phyloP scores from a whole-genome alignment of 495 filamentous ascomycete genomes.

The Viridothelium virens region DNA sequence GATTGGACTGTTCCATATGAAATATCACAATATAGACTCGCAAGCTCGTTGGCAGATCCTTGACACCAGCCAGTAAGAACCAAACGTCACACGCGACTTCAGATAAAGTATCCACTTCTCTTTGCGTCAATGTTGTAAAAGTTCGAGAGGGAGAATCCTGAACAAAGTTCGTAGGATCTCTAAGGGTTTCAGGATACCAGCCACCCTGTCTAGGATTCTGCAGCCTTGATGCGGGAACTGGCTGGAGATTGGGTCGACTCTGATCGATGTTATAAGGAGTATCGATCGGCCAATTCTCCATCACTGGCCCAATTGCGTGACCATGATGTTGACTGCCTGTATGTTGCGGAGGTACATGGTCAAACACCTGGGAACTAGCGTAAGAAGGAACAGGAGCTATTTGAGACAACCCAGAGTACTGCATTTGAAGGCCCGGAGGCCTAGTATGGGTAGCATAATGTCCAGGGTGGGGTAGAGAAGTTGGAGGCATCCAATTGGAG shows the following conservation, averaged over 20 bases:
- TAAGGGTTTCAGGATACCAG: neutral
- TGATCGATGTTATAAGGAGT: neutral
- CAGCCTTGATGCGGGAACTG: neutral
- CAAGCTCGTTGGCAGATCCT: conserved; percentile 54
- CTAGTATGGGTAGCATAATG: neutral
- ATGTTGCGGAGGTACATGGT: neutral
- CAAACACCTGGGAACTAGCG: neutral
- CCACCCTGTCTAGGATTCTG: neutral
- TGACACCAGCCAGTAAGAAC: conserved; percentile 50
- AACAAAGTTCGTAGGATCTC: neutral
- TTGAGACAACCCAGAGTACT: neutral
- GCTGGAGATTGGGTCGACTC: neutral
- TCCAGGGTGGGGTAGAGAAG: neutral
- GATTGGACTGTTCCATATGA: conserved; percentile 50
- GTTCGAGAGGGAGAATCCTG: neutral
- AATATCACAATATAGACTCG: conserved; percentile 58
- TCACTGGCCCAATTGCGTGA: neutral
- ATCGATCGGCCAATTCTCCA: neutral
- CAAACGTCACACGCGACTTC: conserved; percentile 40
- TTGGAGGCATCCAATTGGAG: neutral
- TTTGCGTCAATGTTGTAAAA: neutral
- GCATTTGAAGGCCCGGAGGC: neutral
- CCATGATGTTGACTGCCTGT: neutral
- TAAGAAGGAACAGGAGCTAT: neutral
- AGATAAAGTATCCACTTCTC: conserved; percentile 2